Base-by-base conservation (phyloP, 441 rosid species). In the Dalechampia spathulata region DNA sequence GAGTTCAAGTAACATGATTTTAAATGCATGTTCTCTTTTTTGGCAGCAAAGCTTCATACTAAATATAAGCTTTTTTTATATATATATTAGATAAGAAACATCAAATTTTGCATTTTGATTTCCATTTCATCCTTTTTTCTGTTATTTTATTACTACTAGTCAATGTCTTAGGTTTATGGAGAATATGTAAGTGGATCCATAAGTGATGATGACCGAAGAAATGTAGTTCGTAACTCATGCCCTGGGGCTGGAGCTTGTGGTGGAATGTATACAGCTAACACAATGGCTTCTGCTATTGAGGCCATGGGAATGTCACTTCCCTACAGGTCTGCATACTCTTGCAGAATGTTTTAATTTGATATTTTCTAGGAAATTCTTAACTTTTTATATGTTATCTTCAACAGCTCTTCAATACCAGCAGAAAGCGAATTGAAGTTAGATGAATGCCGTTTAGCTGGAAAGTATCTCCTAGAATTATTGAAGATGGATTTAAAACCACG, bases 211-310 rank as follows among this genome's bases (percentile, higher is more conserved):
- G 78, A 85, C 49, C 76, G 92, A 71, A 76, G 70, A 73, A 75
- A 78, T 65, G 92, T 92, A 47, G 74, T 89, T 12, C 90, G 58
- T 42, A 80, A 83, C 61, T 83, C 99, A 5, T 92, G 99, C 65
- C 99, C 99, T 13, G 97, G 99, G 30, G 97, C 99, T 41, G 99
- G 99, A 56, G 99, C 99, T 2, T 92, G 99, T 66, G 99, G 99
- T 63, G 97, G 99, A 53, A 92, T 92, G 99, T 92, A 92, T 71
- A 89, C 99, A 0, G 95, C 99, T 58, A 92, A 92, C 67, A 92
- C 99, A 10, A 92, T 92, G 99, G 99, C 99, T 65, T 92, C 96
- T 65, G 97, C 99, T 6, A 89, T 92, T 45, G 99, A 92, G 78
- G 96, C 94, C 15, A 80, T 92, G 96, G 99, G 99, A 65, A 89